Conservation (phyloP, 75 land plant genomes). For the Selaginella moellendorffii region DNA sequence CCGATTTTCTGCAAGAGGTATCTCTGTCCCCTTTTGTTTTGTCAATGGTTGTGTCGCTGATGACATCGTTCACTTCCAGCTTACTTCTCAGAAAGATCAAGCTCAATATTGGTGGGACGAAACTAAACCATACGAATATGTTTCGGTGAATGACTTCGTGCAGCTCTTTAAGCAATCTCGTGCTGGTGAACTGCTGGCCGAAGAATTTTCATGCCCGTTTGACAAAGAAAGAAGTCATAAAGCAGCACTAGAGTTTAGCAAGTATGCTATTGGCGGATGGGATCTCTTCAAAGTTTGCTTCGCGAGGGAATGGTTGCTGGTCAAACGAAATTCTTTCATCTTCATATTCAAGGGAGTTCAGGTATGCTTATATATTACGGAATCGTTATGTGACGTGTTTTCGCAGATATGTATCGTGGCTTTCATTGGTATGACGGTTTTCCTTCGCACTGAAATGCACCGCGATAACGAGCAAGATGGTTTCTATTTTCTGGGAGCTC, state of each 20-base stretch:
- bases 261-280: slow-evolving; percentile 12
- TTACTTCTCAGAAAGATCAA: slow-evolving; percentile 42
- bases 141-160: slow-evolving; percentile 31
- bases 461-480: background rate
- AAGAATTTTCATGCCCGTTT: slow-evolving; percentile 22
- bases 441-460: background rate
- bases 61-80: slow-evolving; percentile 15
- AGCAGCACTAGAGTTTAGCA: slow-evolving; percentile 20
- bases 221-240: slow-evolving; percentile 22
- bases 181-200: slow-evolving; percentile 11
- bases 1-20: slow-evolving; percentile 77
- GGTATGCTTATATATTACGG: slow-evolving; percentile 14
- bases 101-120: slow-evolving; percentile 36
- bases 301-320: slow-evolving; percentile 30
- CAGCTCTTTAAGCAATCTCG: slow-evolving; percentile 13
- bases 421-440: background rate
- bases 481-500: background rate
- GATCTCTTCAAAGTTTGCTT: slow-evolving; percentile 34
- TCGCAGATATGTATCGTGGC: background rate
- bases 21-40: background rate
- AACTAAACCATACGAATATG: slow-evolving; percentile 20
- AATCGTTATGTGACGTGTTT: background rate
- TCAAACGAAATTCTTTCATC: slow-evolving; percentile 34
- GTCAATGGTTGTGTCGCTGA: background rate
- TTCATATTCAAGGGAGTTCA: slow-evolving; percentile 30